Evolutionary conservation across 208 protist genomes (phyloP), one percentile per base, ranked within the genome.

Genomic region (Leishmania martiniquensis): DNA sequence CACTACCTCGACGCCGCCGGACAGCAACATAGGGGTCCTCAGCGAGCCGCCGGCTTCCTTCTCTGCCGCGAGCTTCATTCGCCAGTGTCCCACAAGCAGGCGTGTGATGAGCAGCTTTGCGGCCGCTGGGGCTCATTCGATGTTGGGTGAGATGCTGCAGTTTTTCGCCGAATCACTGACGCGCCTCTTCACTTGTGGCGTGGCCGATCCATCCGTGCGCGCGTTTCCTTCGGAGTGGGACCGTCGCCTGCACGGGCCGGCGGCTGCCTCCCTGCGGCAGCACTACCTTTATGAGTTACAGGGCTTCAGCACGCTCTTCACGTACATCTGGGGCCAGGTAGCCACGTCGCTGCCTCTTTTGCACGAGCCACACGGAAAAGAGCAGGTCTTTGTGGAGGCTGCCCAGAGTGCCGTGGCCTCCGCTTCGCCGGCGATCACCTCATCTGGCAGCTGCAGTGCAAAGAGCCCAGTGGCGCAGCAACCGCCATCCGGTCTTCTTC

Each of bases 251-350:
- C 42, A 78, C 51, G 69, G 37, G 1, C 78, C 69, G 32, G 59
- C 63, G 4, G 73, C 78, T 37, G 71, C 79, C 4, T 57, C 80
- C 2, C 71, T 72, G 32, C 76, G 91, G 1, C 76, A 74, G 34
- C 60, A 84, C 9, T 82, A 89, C 60, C 78, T 85, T 20, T 96
- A 90, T 60, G 92, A 96, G 76, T 82, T 96, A 65, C 92, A 96
- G 54, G 92, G 92, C 17, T 91, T 96, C 59, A 78, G 89, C 66
- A 75, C 83, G 62, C 87, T 96, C 34, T 93, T 91, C 66, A 85
- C 84, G 10, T 94, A 82, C 73, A 25, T 96, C 1, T 88, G 89
- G 71, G 82, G 57, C 57, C 85, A 86, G 49, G 77, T 93, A 6
- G 92, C 89, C 1, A 72, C 85, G 10, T 77, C 82, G 32, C 85